Percentiles rank a stretch among this genome's conserved stretches.
Conservation (phyloP, 805 yeast species). For the Barnettozyma populi region DNA sequence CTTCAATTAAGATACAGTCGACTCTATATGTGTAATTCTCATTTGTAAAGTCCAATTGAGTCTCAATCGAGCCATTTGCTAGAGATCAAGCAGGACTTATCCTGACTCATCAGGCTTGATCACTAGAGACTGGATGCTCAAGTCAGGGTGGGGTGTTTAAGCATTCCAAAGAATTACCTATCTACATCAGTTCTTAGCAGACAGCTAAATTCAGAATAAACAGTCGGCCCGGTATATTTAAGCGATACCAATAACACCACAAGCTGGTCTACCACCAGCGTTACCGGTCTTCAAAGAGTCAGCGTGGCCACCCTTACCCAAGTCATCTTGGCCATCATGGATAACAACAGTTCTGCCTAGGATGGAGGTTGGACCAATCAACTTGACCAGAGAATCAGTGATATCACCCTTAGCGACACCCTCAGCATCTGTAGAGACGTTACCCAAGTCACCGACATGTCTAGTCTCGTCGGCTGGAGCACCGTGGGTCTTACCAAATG, state of each 20-base stretch:
- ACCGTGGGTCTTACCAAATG: conserved; percentile 84
- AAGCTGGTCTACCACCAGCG: conserved; percentile 97
- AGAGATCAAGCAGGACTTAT: neutral
- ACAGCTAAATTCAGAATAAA: neutral
- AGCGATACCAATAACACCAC: conserved; percentile 85
- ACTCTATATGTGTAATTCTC: neutral
- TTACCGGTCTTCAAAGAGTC: conserved; percentile 94
- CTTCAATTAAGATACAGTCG: neutral
- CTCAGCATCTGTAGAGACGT: conserved; percentile 75
- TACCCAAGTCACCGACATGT: conserved; percentile 97
- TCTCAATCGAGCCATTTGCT: neutral
- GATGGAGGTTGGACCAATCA: conserved; percentile 82
- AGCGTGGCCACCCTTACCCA: conserved; percentile 89
- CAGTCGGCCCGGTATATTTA: neutral
- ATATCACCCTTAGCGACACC: conserved; percentile 92
- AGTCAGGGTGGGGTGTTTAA: too few species aligned
- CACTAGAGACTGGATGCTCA: neutral
- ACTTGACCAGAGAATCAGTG: conserved; percentile 70
- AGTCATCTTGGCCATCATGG: conserved; percentile 89
- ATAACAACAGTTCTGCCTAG: conserved; percentile 94
- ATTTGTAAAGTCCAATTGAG: neutral
- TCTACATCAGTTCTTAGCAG: neutral
- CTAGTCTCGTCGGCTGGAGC: conserved; percentile 77
- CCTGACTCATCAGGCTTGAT: too few species aligned
- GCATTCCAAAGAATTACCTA: neutral